Percentiles rank a stretch among this genome's conserved stretches.
Evolutionary conservation across 495 filamentous ascomycete species (phyloP).

Genomic region (Penicillium egyptiacum): DNA sequence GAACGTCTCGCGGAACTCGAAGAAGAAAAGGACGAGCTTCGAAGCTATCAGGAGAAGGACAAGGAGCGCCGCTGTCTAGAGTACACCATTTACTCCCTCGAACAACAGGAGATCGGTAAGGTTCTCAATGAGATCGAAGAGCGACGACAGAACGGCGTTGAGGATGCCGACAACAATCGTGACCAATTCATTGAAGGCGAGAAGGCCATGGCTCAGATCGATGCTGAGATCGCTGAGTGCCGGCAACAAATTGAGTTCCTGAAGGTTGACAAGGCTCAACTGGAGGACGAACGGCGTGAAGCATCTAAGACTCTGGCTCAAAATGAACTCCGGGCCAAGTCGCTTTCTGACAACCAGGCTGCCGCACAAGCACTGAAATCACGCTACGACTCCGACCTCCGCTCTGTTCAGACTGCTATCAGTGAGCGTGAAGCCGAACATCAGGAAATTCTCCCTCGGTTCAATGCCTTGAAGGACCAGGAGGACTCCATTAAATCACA

Average conservation of each 20-base stretch:
- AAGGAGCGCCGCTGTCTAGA: conserved; percentile 88
- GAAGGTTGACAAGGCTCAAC: conserved; percentile 79
- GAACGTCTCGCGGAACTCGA: conserved; percentile 86
- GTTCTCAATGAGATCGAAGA: conserved; percentile 83
- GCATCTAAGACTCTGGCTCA: conserved; percentile 74
- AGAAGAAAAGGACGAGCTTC: conserved; percentile 93
- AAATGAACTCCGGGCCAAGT: conserved; percentile 80
- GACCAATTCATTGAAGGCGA: conserved; percentile 77
- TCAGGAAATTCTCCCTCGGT: conserved; percentile 67
- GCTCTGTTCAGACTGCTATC: conserved; percentile 73
- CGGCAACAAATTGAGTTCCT: conserved; percentile 82
- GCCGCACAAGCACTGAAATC: conserved; percentile 68
- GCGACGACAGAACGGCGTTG: conserved; percentile 73
- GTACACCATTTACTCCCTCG: conserved; percentile 88
- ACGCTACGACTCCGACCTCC: conserved; percentile 71
- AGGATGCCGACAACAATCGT: conserved; percentile 78
- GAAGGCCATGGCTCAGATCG: conserved; percentile 72
- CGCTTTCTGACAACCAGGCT: conserved; percentile 74
- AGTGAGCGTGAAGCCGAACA: conserved; percentile 74
- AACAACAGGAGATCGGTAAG: conserved; percentile 74
- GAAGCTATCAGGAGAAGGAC: conserved; percentile 92
- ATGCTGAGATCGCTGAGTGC: conserved; percentile 72
- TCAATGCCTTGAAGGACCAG: conserved; percentile 68
- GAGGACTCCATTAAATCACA: conserved; percentile 68
- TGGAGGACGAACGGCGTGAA: conserved; percentile 88